A percentile compares a stretch with the other conserved stretches of the same genome.
Conservation (phyloP, 305 asterid genomes). For the Andrographis paniculata region DNA sequence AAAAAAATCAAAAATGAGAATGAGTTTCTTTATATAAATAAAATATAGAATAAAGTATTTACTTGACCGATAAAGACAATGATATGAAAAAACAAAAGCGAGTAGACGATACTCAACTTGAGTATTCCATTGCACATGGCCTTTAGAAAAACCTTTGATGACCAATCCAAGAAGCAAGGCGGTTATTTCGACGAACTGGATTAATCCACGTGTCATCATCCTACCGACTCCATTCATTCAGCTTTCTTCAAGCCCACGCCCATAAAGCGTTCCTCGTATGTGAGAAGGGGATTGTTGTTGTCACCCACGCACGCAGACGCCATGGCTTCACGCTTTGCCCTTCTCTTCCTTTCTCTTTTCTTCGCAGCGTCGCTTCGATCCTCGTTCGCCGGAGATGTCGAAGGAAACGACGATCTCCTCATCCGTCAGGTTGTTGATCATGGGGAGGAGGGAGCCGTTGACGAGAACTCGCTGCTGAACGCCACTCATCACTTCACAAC, state of each 20-base stretch:
- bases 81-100: no score
- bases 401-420: constrained; percentile 28
- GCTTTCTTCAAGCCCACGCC: neutral
- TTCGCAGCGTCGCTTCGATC: constrained; percentile 31
- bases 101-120: no score
- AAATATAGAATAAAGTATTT: no score
- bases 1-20: no score
- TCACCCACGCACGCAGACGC: neutral
- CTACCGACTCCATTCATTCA: neutral
- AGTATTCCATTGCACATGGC: no score
- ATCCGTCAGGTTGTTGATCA: constrained; percentile 67
- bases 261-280: neutral
- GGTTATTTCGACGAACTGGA: neutral
- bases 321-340: constrained; percentile 43
- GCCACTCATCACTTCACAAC: constrained; percentile 64
- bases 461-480: constrained; percentile 31
- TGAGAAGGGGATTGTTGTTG: no score
- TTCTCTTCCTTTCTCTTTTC: constrained; percentile 29
- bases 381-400: constrained; percentile 21
- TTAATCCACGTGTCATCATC: neutral
- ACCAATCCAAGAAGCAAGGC: neutral
- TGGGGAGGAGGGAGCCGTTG: constrained; percentile 23
- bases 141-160: no score
- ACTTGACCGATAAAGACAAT: no score
- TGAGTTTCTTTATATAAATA: no score